phyloP scores from a whole-genome alignment of 805 yeast genomes.

The Blastobotrys attinorum region DNA sequence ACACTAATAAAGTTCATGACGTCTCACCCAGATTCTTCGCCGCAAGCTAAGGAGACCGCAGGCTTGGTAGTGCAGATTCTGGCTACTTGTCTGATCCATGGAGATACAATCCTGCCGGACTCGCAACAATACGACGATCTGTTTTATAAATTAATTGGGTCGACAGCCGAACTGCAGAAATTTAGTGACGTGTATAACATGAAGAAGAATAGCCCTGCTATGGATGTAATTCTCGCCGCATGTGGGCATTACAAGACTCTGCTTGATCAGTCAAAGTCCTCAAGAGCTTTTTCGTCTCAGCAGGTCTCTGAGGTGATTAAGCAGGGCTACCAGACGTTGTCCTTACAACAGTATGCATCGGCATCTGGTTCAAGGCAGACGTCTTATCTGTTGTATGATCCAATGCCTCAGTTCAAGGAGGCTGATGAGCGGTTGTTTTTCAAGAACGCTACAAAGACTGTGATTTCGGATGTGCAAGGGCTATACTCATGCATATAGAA shows the following conservation, averaged over 20 bases:
- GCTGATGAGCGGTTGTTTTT: constrained; percentile 19
- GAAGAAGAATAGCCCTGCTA: constrained; percentile 12
- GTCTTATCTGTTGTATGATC: constrained; percentile 9
- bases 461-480: constrained; percentile 14
- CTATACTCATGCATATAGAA: constrained; percentile 10
- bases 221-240: constrained; percentile 18
- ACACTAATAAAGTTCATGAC: constrained; percentile 23
- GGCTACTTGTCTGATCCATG: constrained; percentile 24
- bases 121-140: constrained; percentile 27
- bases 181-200: constrained; percentile 16
- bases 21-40: constrained; percentile 14
- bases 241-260: constrained; percentile 14
- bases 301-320: constrained; percentile 24
- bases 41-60: constrained; percentile 9
- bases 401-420: constrained; percentile 18
- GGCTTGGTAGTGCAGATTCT: constrained; percentile 17
- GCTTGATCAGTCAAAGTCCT: constrained; percentile 7
- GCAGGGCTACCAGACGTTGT: constrained; percentile 22
- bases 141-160: constrained; percentile 25
- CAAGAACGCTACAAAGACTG: constrained; percentile 16
- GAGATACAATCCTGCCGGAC: constrained; percentile 27
- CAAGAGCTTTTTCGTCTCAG: constrained; percentile 18
- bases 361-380: constrained; percentile 4
- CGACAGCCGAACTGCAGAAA: constrained; percentile 19
- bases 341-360: constrained; percentile 18